A percentile compares a stretch with the other conserved stretches of the same genome.
These are phyloP conservation scores for Thozetella sp. DNA, from an alignment of 495 filamentous ascomycete species.

Conservation along the genomic window DNA sequence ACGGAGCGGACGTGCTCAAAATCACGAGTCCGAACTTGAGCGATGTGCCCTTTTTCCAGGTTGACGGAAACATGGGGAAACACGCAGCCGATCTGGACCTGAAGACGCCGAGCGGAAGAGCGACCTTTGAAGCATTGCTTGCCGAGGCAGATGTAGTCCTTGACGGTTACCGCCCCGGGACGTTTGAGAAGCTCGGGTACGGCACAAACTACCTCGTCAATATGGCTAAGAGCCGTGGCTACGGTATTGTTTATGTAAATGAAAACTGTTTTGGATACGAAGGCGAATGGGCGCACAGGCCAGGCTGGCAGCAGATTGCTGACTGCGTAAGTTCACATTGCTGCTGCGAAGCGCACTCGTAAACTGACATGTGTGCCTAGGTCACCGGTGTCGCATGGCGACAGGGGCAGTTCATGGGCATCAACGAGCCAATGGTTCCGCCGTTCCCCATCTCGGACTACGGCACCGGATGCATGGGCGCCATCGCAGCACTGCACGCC, in stretches of 20 bases:
- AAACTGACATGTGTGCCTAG: too few relatives aligned
- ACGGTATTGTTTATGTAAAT: conserved; percentile 68
- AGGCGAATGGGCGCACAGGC: conserved; percentile 49
- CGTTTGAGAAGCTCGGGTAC: conserved; percentile 65
- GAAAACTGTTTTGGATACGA: conserved; percentile 72
- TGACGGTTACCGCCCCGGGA: conserved; percentile 70
- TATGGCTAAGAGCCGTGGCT: conserved; percentile 51
- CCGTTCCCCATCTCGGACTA: conserved; percentile 85
- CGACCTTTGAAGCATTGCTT: conserved; percentile 58
- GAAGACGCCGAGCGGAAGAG: conserved; percentile 43
- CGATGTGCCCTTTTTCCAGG: conserved; percentile 80
- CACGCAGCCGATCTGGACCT: conserved; percentile 56
- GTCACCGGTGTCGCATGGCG: conserved; percentile 66
- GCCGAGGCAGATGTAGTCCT: conserved; percentile 61
- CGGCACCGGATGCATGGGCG: conserved; percentile 70
- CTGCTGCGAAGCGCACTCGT: too few relatives aligned
- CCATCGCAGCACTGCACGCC: conserved; percentile 49
- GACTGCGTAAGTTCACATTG: conserved; percentile 45
- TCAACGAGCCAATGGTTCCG: conserved; percentile 68
- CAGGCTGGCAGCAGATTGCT: conserved; percentile 64
- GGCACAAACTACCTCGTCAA: conserved; percentile 50
- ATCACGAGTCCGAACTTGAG: conserved; percentile 68
- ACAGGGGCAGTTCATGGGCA: conserved; percentile 73
- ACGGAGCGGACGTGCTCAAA: conserved; percentile 71
- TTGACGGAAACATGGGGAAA: conserved; percentile 78